Evolutionary conservation across 768 basidiomycete genomes (phyloP), one percentile per base, ranked within the genome.

Genomic region (Scleroderma bovista): DNA sequence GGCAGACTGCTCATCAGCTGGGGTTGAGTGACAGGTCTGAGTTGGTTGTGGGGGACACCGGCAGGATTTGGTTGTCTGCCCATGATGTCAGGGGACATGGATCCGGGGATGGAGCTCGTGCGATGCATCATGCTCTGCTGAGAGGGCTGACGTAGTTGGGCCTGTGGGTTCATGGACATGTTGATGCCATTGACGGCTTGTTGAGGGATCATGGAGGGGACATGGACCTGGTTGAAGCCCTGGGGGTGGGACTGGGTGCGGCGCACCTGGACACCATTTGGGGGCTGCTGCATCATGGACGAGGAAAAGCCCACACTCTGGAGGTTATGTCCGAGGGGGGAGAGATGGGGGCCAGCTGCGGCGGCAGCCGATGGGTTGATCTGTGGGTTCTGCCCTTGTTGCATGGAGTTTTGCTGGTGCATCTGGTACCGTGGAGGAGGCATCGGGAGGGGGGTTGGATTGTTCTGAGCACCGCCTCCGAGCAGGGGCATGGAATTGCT

Each of bases 181-280:
- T 60, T 63, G 62, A 71, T 70, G 39, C 64, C 66, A 23, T 65
- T 66, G 48, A 66, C 60, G 20, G 60, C 62, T 32, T 72, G 69
- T 31, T 60, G 58, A 24, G 69, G 59, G 55, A 70, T 72, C 50
- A 73, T 69, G 36, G 64, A 63, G 15, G 62, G 54, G 45, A 58
- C 62, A 58, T 72, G 73, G 24, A 63, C 53, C 36, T 73, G 69
- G 56, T 69, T 75, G 51, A 75, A 57, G 64, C 57, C 64, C 53
- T 76, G 74, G 5, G 80, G 75, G 65, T 85, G 83, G 19, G 83
- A 79, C 51, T 72, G 67, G n/a, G 75, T 75, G 59, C 84, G 77
- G 51, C 84, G 77, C 41, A 76, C 62, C 17, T 54, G 57, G 40
- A 61, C 61, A 37, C 70, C 66, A 53, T 65, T 66, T 4, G 63